phyloP scores from a whole-genome alignment of 306 rosid species.

The Canavalia gladiata region DNA sequence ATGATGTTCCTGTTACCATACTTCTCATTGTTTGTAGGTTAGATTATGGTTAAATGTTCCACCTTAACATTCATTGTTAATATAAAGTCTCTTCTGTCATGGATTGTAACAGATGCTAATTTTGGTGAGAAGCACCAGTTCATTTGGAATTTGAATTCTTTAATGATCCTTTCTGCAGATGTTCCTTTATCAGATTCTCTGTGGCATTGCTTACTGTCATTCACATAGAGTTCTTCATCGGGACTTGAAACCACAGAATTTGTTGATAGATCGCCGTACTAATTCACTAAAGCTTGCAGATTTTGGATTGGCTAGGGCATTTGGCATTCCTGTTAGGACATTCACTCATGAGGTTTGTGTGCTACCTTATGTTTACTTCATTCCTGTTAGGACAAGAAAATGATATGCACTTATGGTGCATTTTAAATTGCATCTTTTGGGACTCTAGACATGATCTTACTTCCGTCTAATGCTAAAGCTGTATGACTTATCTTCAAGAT shows the following conservation, averaged over 20 bases:
- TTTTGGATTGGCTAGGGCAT: constrained; percentile 98
- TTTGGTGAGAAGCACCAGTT: constrained; percentile 32
- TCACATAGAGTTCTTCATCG: constrained; percentile 99
- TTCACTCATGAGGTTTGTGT: constrained; percentile 90
- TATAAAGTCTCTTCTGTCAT: constrained; percentile 29
- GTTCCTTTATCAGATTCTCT: constrained; percentile 97
- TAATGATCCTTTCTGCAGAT: constrained; percentile 70
- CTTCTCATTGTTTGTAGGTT: constrained; percentile 16
- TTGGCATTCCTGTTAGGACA: constrained; percentile 99
- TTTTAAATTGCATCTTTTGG: constrained; percentile 23
- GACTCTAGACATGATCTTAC: not conserved
- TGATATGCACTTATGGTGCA: constrained; percentile 7
- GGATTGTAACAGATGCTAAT: constrained; percentile 24
- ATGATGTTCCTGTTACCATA: not conserved
- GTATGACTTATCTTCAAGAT: not conserved
- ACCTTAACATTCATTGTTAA: constrained; percentile 12
- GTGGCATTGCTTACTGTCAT: constrained; percentile 99
- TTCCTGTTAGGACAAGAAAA: not conserved
- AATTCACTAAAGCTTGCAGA: constrained; percentile 98
- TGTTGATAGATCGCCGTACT: constrained; percentile 92
- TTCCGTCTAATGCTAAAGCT: constrained; percentile 11
- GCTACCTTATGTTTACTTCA: constrained; percentile 34
- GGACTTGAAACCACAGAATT: constrained; percentile 96
- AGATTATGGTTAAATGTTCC: constrained; percentile 1
- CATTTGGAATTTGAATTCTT: constrained; percentile 47